Percentiles rank a stretch among this genome's conserved stretches.
Evolutionary conservation across 1,284 basidiomycete species (phyloP).

Genomic region (Cutaneotrichosporon sp.): DNA sequence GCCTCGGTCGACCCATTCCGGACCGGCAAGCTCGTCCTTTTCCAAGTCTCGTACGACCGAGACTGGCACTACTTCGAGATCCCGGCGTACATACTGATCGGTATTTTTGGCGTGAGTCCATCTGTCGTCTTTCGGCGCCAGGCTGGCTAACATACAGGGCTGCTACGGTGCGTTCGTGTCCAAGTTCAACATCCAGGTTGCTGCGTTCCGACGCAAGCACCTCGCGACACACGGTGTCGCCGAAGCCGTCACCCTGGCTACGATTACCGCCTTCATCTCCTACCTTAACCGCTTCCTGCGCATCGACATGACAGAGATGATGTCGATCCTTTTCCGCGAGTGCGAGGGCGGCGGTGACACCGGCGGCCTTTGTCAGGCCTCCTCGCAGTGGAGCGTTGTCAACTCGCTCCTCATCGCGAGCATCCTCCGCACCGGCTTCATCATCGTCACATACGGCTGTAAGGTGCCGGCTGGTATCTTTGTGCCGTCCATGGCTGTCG

Average conservation of each 20-base stretch:
- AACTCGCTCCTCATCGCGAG: conserved; percentile 91
- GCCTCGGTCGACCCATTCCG: conserved; percentile 97
- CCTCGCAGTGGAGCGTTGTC: conserved; percentile 90
- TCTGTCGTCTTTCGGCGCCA: background rate
- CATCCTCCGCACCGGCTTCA: conserved; percentile 77
- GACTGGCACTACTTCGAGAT: conserved; percentile 99
- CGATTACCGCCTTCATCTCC: conserved; percentile 83
- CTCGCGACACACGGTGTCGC: conserved; percentile 78
- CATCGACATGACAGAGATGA: conserved; percentile 97
- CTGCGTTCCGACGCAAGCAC: conserved; percentile 88
- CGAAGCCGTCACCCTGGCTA: conserved; percentile 84
- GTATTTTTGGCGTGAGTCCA: conserved; percentile 81
- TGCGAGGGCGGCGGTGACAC: conserved; percentile 93
- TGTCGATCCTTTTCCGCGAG: conserved; percentile 94
- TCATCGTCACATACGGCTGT: conserved; percentile 90
- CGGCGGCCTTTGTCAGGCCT: conserved; percentile 90
- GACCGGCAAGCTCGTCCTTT: conserved; percentile 95
- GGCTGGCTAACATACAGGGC: conserved; percentile 60
- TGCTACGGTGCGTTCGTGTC: conserved; percentile 95
- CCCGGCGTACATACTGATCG: conserved; percentile 88
- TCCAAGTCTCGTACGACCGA: conserved; percentile 95
- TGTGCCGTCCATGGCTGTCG: conserved; percentile 95
- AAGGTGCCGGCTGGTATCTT: conserved; percentile 98
- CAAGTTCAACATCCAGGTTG: conserved; percentile 94
- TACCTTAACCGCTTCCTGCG: conserved; percentile 94